These are phyloP conservation scores for Testicularia cyperi DNA, from an alignment of 1,284 basidiomycete species.

Conservation along the genomic window DNA sequence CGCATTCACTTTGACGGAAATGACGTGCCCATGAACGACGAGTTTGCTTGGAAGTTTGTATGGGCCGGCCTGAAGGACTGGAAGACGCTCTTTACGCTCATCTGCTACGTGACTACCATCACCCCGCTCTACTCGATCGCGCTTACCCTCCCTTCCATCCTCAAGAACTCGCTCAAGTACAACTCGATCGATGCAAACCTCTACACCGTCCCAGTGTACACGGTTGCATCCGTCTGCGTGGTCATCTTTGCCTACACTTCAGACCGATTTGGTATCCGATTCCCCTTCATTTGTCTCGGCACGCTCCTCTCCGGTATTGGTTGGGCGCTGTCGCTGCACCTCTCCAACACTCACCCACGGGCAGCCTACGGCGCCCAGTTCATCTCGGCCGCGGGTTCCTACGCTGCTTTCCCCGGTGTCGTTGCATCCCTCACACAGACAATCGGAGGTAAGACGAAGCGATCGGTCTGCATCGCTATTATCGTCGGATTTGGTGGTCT, in stretches of 20 bases:
- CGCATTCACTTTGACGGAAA: conserved; percentile 42
- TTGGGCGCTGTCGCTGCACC: conserved; percentile 40
- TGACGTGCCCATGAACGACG: conserved; percentile 47
- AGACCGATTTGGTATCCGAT: conserved; percentile 34
- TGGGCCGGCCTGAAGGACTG: conserved; percentile 46
- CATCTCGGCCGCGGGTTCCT: conserved; percentile 45
- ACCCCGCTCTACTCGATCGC: conserved; percentile 49
- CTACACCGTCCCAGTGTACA: conserved; percentile 63
- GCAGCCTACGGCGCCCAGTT: conserved; percentile 47
- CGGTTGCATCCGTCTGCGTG: conserved; percentile 59
- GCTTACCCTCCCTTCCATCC: conserved; percentile 49
- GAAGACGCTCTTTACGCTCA: conserved; percentile 44
- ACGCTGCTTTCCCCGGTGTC: conserved; percentile 40
- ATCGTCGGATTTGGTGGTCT: conserved; percentile 47
- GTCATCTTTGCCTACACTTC: conserved; percentile 43
- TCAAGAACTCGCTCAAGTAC: conserved; percentile 46
- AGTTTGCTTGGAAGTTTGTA: conserved; percentile 45
- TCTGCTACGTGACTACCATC: conserved; percentile 47
- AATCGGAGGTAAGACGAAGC: conserved; percentile 44
- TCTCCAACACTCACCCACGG: conserved; percentile 14
- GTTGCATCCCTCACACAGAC: conserved; percentile 44
- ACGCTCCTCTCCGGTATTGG: conserved; percentile 39
- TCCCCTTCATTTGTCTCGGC: conserved; percentile 39
- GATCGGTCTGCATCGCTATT: conserved; percentile 42
- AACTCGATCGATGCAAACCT: conserved; percentile 43